Evolutionary conservation across 768 basidiomycete genomes (phyloP).

Genomic region (Lentinula boryana): DNA sequence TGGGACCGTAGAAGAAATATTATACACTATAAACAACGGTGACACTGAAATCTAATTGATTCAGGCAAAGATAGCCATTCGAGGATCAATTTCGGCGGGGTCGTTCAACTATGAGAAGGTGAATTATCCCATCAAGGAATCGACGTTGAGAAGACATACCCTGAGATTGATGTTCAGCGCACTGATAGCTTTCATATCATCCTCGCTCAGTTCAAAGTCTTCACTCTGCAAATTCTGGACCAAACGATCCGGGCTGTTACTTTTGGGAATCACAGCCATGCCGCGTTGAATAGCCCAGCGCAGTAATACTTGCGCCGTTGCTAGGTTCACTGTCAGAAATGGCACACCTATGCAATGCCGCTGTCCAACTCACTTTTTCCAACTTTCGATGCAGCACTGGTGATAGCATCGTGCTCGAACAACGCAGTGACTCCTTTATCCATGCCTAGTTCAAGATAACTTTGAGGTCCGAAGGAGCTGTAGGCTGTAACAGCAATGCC

Average conservation of each 20-base stretch:
- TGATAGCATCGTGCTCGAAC: conserved; percentile 41
- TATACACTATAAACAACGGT: background rate
- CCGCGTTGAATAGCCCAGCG: conserved; percentile 77
- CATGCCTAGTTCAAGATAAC: conserved; percentile 62
- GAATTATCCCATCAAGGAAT: background rate
- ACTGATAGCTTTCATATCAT: conserved; percentile 40
- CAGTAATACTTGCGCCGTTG: conserved; percentile 65
- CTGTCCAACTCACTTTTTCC: conserved; percentile 41
- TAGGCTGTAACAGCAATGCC: conserved; percentile 66
- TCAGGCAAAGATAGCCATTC: conserved; percentile 68
- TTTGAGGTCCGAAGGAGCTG: conserved; percentile 42
- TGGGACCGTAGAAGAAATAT: background rate
- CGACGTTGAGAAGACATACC: conserved; percentile 31
- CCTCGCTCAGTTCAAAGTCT: conserved; percentile 42
- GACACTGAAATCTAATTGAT: background rate
- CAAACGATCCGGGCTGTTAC: conserved; percentile 40
- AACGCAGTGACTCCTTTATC: conserved; percentile 47
- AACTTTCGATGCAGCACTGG: conserved; percentile 40
- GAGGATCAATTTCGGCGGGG: conserved; percentile 60
- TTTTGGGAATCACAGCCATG: conserved; percentile 75
- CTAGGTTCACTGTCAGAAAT: conserved; percentile 12
- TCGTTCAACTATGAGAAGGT: conserved; percentile 50
- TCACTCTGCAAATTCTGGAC: conserved; percentile 47
- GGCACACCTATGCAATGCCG: background rate
- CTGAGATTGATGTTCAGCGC: conserved; percentile 51